A percentile compares a stretch with the other conserved stretches of the same genome.
Conservation (phyloP, 2,329 filamentous ascomycete genomes). For the Parafenestella ontariensis region DNA sequence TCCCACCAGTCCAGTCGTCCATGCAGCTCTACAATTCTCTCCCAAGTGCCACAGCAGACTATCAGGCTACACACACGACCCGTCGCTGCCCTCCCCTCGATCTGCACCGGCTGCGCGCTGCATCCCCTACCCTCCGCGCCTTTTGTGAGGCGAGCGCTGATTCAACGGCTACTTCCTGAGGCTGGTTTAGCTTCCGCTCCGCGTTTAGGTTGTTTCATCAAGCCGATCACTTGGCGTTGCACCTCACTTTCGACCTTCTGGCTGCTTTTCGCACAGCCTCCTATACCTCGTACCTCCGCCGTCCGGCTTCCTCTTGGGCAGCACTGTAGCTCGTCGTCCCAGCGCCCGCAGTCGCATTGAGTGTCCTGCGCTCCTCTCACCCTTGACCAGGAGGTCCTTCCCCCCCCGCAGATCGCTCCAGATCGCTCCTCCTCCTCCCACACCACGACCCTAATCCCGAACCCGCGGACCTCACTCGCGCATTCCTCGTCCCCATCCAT, state of each 20-base stretch:
- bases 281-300: constrained; percentile 25
- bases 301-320: constrained; percentile 21
- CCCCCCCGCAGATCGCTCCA: constrained; percentile 21
- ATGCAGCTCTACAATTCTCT: not conserved
- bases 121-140: not conserved
- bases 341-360: constrained; percentile 31
- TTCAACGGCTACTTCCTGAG: constrained; percentile 14
- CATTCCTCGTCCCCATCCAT: constrained; percentile 32
- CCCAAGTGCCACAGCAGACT: not conserved
- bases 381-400: constrained; percentile 20
- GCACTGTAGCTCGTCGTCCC: constrained; percentile 10
- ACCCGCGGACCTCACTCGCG: constrained; percentile 21
- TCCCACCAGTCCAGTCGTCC: not conserved
- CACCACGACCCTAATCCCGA: constrained; percentile 13
- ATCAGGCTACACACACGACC: not conserved
- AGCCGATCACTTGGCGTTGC: constrained; percentile 31
- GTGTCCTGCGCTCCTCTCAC: constrained; percentile 32
- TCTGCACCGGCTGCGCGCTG: not conserved
- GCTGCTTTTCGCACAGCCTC: constrained; percentile 31
- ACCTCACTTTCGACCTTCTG: constrained; percentile 23
- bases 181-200: constrained; percentile 28
- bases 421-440: constrained; percentile 10
- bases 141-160: not conserved
- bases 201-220: constrained; percentile 26
- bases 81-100: not conserved